Conservation (phyloP, 208 protist species). For the Porcisia deanei region DNA sequence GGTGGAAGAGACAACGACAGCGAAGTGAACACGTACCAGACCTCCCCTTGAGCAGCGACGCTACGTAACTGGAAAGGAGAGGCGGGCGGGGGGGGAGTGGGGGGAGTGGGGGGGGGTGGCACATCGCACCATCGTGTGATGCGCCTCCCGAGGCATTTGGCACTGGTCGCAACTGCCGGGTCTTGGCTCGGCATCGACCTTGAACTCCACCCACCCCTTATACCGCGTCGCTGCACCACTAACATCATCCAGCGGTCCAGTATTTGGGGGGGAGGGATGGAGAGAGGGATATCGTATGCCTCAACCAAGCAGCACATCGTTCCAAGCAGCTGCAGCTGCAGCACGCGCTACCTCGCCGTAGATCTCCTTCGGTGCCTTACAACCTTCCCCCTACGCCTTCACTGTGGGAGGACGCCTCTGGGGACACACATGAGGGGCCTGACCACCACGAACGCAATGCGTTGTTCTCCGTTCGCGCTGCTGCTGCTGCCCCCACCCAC, state of each 20-base stretch:
- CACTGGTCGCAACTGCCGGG: constrained; percentile 50
- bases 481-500: too few species aligned
- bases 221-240: too few species aligned
- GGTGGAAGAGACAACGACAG: neutral
- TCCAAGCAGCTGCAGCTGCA: too few species aligned
- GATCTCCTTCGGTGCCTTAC: too few species aligned
- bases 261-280: neutral
- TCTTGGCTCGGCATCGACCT: constrained; percentile 73
- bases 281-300: neutral
- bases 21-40: neutral
- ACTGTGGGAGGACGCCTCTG: too few species aligned
- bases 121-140: constrained; percentile 60
- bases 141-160: constrained; percentile 50
- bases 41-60: neutral
- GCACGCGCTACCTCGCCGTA: too few species aligned
- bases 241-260: too few species aligned
- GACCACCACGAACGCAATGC: too few species aligned
- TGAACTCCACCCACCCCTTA: constrained; percentile 37
- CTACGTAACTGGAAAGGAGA: neutral
- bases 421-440: too few species aligned
- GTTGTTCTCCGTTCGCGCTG: too few species aligned
- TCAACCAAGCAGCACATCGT: too few species aligned
- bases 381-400: too few species aligned
- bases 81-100: constrained; percentile 8
- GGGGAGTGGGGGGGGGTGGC: constrained; percentile 46